Percentiles rank a stretch among this genome's conserved stretches.
Conservation (phyloP, 2,329 filamentous ascomycete species). For the Botrytis deweyae region DNA sequence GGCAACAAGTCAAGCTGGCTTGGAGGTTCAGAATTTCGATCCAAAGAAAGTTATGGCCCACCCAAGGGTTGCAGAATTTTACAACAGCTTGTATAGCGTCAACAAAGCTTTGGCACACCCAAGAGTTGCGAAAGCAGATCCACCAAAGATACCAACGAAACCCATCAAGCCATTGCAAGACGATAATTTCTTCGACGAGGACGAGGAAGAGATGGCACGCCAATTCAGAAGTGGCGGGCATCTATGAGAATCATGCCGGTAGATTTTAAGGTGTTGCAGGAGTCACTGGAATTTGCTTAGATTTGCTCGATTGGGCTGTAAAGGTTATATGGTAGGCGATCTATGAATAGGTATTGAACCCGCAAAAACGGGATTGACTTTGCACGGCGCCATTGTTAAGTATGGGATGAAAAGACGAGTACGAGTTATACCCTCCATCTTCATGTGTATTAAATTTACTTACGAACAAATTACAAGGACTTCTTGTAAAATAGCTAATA, state of each 20-base stretch:
- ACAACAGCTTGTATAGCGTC: conserved; percentile 75
- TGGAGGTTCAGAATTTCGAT: conserved; percentile 88
- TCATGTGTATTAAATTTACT: conserved; percentile 12
- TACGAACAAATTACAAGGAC: background rate
- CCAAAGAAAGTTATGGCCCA: conserved; percentile 93
- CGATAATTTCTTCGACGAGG: background rate
- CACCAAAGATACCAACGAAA: conserved; percentile 6
- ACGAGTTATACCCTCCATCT: conserved; percentile 9
- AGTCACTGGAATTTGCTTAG: conserved; percentile 2
- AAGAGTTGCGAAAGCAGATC: conserved; percentile 31
- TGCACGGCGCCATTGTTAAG: background rate
- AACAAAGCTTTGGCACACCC: conserved; percentile 49
- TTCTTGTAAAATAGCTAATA: conserved; percentile 1
- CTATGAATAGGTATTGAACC: background rate
- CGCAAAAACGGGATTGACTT: background rate
- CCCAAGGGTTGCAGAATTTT: conserved; percentile 80
- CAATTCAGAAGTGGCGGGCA: background rate
- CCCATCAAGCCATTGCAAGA: conserved; percentile 5
- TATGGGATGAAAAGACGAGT: conserved; percentile 3
- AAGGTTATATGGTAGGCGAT: conserved; percentile 9
- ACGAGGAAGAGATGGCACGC: background rate
- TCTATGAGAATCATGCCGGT: background rate
- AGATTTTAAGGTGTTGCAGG: background rate
- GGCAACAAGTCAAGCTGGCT: conserved; percentile 80
- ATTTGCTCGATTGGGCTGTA: conserved; percentile 7